Conservation (phyloP, 1,284 basidiomycete genomes). For the Ustilago loliicola region DNA sequence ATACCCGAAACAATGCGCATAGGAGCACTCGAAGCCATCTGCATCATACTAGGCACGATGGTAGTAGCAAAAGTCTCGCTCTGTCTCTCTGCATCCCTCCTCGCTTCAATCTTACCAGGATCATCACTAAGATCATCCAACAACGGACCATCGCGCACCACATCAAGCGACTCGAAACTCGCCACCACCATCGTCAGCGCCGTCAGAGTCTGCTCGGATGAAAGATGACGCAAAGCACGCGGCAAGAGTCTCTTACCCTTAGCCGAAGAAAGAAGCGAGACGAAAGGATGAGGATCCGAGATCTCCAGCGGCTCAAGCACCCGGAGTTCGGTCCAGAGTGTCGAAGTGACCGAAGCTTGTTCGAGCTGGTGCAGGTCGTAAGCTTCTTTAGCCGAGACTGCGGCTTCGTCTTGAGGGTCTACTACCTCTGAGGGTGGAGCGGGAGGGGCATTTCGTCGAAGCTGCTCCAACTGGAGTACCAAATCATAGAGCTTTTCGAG, state of each 20-base stretch:
- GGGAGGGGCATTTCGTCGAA: slow-evolving; percentile 82
- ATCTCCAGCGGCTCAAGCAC: slow-evolving; percentile 92
- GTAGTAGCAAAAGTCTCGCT: slow-evolving; percentile 89
- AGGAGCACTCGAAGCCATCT: slow-evolving; percentile 82
- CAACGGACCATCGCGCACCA: slow-evolving; percentile 47
- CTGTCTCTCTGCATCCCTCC: slow-evolving; percentile 83
- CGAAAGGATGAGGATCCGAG: slow-evolving; percentile 97
- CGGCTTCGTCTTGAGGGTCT: slow-evolving; percentile 71
- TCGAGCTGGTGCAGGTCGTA: slow-evolving; percentile 47
- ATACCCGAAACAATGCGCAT: slow-evolving; percentile 88
- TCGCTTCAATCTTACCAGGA: slow-evolving; percentile 23
- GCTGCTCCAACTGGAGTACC: slow-evolving; percentile 86
- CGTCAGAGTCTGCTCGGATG: slow-evolving; percentile 83
- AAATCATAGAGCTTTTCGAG: slow-evolving; percentile 89
- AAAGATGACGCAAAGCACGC: slow-evolving; percentile 87
- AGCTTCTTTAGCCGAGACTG: slow-evolving; percentile 26
- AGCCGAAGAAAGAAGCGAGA: slow-evolving; percentile 86
- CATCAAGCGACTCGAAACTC: slow-evolving; percentile 90
- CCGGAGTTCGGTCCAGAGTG: slow-evolving; percentile 83
- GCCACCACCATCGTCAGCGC: slow-evolving; percentile 92
- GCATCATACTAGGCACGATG: slow-evolving; percentile 87
- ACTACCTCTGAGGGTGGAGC: slow-evolving; percentile 41
- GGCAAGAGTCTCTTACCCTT: slow-evolving; percentile 96
- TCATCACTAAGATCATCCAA: slow-evolving; percentile 47
- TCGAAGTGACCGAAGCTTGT: slow-evolving; percentile 47